Base-by-base conservation (phyloP, 2,329 filamentous ascomycete species). In the Ascochyta lentis region DNA sequence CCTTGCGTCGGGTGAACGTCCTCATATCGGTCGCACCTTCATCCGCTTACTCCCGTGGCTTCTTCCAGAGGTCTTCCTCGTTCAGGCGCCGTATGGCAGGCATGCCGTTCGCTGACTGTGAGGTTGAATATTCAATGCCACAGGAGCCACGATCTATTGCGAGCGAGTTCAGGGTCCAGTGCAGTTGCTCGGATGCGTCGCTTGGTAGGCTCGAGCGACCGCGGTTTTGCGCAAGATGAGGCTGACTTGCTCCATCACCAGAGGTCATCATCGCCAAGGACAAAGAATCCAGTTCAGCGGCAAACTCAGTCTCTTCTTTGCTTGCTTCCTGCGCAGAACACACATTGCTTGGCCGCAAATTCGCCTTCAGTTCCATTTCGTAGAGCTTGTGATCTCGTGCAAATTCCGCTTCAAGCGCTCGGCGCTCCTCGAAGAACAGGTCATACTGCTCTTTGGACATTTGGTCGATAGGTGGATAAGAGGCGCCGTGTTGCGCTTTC, bases 141-240 rank as follows among this genome's bases (percentile, higher is more conserved):
- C 71, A 74, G 19, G 70, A 68, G 15, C 71, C 70, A 3, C 71
- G 69, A 34, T 70, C 69, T 22, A 74, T 53, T 31, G 65, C 58
- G 22, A 74, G 65, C 6, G 70, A 65, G 16, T 70, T 71, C 16
- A 75, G 61, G 33, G 65, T 58, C 72, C 72, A 75, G 44, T 74
- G 72, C 8, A 75, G 61, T 41, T 74, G 71, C 59, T 75, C 71
- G 9, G 71, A 70, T 1, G 69, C 58, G 49, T 75, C 72, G 24
- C 49, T 67, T 9, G 71, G 70, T 23, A 75, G 40, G 38, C 61
- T 72, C 10, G 59, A 53, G 13, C 70, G 64, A 15, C 54, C 50
- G 10, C 69, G 68, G 44, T 51, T 23, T 15, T 59, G 57, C 2
- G 54, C 42, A 33, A 61, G 59, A n/a, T 42, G 45, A 9, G 38